Conservation (phyloP, 257 asterid species). For the Eucommia ulmoides region DNA sequence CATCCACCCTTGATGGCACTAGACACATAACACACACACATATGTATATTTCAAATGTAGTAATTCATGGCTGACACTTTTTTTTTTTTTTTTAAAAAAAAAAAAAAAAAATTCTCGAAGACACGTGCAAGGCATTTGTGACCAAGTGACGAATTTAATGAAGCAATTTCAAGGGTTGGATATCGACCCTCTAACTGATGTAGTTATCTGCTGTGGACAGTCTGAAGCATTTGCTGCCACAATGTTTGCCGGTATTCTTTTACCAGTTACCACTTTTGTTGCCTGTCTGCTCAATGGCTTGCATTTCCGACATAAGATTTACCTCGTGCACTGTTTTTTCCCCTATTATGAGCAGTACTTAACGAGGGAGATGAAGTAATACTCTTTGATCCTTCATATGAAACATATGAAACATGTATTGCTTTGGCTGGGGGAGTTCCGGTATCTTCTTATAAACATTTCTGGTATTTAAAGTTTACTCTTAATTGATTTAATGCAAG, state of each 20-base stretch:
- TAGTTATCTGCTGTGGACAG: slow-evolving; percentile 87
- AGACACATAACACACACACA: too few species aligned
- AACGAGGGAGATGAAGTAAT: slow-evolving; percentile 81
- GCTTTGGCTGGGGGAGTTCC: slow-evolving; percentile 90
- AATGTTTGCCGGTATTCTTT: slow-evolving; percentile 75
- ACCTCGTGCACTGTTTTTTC: too few species aligned
- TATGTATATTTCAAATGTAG: too few species aligned
- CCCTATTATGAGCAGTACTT: slow-evolving; percentile 48
- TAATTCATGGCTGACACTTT: too few species aligned
- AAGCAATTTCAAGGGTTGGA: slow-evolving; percentile 49
- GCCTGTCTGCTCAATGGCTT: too few species aligned
- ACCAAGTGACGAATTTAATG: slow-evolving; percentile 45
- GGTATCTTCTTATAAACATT: too few species aligned
- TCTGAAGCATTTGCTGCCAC: slow-evolving; percentile 89
- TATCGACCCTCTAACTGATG: slow-evolving; percentile 51
- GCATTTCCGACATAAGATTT: too few species aligned
- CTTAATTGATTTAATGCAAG: too few species aligned
- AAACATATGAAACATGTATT: slow-evolving; percentile 76
- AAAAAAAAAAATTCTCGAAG: slow-evolving; percentile 30
- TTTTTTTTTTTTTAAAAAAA: too few species aligned
- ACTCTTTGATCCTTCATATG: slow-evolving; percentile 72
- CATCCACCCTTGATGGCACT: too few species aligned
- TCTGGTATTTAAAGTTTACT: too few species aligned
- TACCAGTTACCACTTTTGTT: too few species aligned
- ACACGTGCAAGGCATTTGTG: slow-evolving; percentile 79